These are phyloP conservation scores for Rosa persica DNA, from an alignment of 306 rosid species.

Conservation along the genomic window DNA sequence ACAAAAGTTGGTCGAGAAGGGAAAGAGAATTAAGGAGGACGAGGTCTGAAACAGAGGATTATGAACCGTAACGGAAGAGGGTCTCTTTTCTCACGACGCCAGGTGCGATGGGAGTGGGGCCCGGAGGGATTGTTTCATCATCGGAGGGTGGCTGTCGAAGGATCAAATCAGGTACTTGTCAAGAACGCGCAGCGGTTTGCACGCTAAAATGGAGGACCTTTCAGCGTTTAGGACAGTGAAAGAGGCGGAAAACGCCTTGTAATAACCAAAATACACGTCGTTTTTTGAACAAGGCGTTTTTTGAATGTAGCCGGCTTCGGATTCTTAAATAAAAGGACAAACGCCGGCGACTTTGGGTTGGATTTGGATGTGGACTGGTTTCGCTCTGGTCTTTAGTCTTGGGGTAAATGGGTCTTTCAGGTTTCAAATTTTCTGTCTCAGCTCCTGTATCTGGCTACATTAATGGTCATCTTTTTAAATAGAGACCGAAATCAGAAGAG, in stretches of 20 bases:
- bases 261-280: background rate
- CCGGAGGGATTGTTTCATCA: background rate
- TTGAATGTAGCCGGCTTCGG: slow-evolving; percentile 2
- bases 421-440: background rate
- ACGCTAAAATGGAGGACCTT: background rate
- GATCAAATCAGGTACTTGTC: slow-evolving; percentile 1
- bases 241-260: background rate
- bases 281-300: background rate
- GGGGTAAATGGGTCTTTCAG: background rate
- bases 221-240: background rate
- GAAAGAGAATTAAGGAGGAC: background rate
- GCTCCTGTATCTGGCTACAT: background rate
- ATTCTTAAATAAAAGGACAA: background rate
- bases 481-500: background rate
- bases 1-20: background rate
- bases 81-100: background rate
- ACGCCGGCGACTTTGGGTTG: background rate
- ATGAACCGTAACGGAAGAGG: background rate
- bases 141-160: background rate
- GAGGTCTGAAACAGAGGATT: background rate
- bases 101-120: too few relatives aligned
- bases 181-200: background rate
- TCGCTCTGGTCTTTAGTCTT: background rate
- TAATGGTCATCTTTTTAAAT: too few relatives aligned
- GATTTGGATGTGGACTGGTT: background rate